Evolutionary conservation across 1,284 basidiomycete species (phyloP), one percentile per base, ranked within the genome.

Genomic region (Porodaedalea pini): DNA sequence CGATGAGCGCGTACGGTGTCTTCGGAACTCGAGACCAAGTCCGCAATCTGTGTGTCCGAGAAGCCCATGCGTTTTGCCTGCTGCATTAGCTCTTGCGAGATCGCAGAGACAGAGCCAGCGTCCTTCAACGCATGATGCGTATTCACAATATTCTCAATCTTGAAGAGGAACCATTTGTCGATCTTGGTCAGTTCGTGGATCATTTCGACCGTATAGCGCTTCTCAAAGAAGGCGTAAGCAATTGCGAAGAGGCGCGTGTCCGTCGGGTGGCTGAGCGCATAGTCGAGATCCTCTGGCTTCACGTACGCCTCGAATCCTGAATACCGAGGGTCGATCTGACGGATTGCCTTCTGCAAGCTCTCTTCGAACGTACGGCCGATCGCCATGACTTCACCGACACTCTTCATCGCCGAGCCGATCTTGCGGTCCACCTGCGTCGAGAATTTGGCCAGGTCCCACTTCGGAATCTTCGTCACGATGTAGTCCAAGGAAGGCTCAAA

Each of bases 401-500:
- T 95, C 76, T 99, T 99, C 97, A 99, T 99, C 25, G 94, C 85
- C 2, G 95, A 98, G 37, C 97, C 96, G 54, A 99, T 87, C 69
- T 94, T 88, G 60, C 96, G 89, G 71, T 97, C 90, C 59, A 99
- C 97, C 69, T 98, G 94, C 2, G 78, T 75, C 17, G 86, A 88
- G 81, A 99, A 98, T 76, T 99, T 99, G 65, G 94, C 94, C 61
- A 99, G 78, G 75, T 99, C 97, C 95, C 97, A 99, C 75, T 98
- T 98, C 65, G 97, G 97, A 66, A 99, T 99, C 78, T 99, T 99
- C 58, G 94, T 98, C 63, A 99, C 96, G 69, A 99, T 97, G 75
- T 99, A 99, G 75, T 99, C 97, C 52, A 99, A 81, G 11, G 94
- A 95, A n/a, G 97, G 96, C 71, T 99, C 97, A 74, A 99, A 99